Percentiles rank a stretch among this genome's conserved stretches.
These are phyloP conservation scores for Betula pendula DNA, from an alignment of 306 rosid genomes.

Conservation along the genomic window DNA sequence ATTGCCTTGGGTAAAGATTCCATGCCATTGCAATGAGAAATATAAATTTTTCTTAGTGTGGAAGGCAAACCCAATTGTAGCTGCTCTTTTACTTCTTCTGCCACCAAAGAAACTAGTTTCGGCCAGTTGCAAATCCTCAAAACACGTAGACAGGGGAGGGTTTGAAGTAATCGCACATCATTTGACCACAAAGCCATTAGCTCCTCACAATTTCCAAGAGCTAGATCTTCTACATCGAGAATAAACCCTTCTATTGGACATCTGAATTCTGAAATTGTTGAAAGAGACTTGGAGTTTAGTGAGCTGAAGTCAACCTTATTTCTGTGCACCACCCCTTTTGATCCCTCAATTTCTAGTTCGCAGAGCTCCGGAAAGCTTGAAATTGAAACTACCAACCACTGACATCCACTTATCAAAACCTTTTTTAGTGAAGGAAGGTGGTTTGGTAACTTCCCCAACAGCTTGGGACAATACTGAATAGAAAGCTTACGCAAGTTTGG, in stretches of 20 bases:
- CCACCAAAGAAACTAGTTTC: background rate
- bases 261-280: background rate
- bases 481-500: constrained; percentile 5
- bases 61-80: background rate
- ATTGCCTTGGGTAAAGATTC: constrained; percentile 2
- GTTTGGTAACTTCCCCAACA: constrained; percentile 1
- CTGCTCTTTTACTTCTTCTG: background rate
- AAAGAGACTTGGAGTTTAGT: background rate
- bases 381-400: background rate
- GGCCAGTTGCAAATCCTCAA: background rate
- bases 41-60: background rate
- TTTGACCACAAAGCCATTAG: background rate
- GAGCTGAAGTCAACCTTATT: background rate
- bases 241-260: background rate
- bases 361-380: background rate
- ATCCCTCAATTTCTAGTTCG: background rate
- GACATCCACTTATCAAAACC: background rate
- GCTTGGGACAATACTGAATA: background rate
- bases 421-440: background rate
- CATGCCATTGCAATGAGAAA: background rate
- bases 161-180: background rate
- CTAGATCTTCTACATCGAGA: background rate
- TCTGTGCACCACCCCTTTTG: background rate
- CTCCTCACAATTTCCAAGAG: background rate
- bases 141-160: background rate